Conservation (phyloP, 352 stramenopile species). For the Pythium plurisporium region DNA sequence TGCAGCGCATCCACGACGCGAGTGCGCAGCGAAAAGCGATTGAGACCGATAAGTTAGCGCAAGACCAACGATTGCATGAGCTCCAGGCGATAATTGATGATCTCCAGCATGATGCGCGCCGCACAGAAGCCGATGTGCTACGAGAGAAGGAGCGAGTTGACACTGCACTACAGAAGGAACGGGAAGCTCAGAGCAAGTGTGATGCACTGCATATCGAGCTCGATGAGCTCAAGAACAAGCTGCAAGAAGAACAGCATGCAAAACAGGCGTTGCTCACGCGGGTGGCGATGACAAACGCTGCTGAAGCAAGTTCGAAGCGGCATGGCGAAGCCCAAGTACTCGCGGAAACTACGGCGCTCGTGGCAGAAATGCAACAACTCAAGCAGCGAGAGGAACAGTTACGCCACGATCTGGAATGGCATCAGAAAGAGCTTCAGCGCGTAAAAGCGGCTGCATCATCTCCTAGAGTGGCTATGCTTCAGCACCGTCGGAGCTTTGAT, state of each 20-base stretch:
- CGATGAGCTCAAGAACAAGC: constrained; percentile 41
- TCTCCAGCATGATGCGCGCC: constrained; percentile 28
- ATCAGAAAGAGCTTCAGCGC: constrained; percentile 49
- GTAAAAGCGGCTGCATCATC: constrained; percentile 30
- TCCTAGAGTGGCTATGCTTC: constrained; percentile 5
- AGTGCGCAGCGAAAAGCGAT: constrained; percentile 26
- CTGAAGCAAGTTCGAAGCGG: constrained; percentile 3
- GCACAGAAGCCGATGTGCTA: constrained; percentile 27
- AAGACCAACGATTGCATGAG: constrained; percentile 35
- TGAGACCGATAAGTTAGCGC: constrained; percentile 39
- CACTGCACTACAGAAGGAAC: constrained; percentile 25
- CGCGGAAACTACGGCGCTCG: constrained; percentile 9
- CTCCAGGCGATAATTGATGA: constrained; percentile 31
- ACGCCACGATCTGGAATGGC: constrained; percentile 54
- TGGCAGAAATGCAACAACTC: constrained; percentile 37
- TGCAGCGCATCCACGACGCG: constrained; percentile 38
- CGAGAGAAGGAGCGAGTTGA: constrained; percentile 36
- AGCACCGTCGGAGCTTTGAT: constrained; percentile 20
- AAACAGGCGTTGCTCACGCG: constrained; percentile 14
- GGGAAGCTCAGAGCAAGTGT: constrained; percentile 33
- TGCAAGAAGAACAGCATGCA: constrained; percentile 28
- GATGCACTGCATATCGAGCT: constrained; percentile 47
- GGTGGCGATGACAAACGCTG: constrained; percentile 1
- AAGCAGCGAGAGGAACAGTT: constrained; percentile 42
- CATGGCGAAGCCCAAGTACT: not conserved